Evolutionary conservation across 306 rosid genomes (phyloP), one percentile per base, ranked within the genome.

Genomic region (Pyrus bretschneideri): DNA sequence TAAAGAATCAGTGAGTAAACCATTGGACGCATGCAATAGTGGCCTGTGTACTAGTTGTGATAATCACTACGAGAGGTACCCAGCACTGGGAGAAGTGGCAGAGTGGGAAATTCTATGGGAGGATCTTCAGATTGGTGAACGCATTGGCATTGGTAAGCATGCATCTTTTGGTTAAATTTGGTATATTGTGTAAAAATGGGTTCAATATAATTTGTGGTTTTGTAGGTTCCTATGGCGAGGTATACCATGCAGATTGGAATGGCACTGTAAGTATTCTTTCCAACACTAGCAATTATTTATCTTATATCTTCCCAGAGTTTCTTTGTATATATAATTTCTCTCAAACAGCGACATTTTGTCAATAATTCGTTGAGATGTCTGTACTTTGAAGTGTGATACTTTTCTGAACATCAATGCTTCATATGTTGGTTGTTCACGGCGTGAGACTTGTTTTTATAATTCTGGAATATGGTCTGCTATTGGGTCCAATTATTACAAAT

Each of bases 71-170:
- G 91, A 89, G 86, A 75, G 82, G 73, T 69, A 86, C 65, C 85
- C 87, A 25, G 86, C 88, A 67, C 84, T 88, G 23, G 91, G 97
- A 71, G 97, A 96, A 78, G 88, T 81, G 67, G 76, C 91, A 35
- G 96, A 92, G 74, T 96, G 96, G 96, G 99, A 96, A 89, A 81
- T 96, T 74, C 89, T 86, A 71, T 96, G 99, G 99, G 98, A 93
- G 86, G 97, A 96, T 88, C 98, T 96, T 81, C 85, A 83, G 65
- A 84, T 96, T 81, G 99, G 98, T 55, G 98, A 96, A 83, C 99
- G 99, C n/a, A 96, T 96, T 74, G 99, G 99, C 76, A 96, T 96
- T 73, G 99, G 99, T 96, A 85, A 92, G 97, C 35, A 46, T 22
- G 54, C 35, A 17, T 69, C 12, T 46, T 14, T 38, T 58, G 55